phyloP scores from a whole-genome alignment of 2,329 filamentous ascomycete genomes.

The Bimuria novae-zelandiae region DNA sequence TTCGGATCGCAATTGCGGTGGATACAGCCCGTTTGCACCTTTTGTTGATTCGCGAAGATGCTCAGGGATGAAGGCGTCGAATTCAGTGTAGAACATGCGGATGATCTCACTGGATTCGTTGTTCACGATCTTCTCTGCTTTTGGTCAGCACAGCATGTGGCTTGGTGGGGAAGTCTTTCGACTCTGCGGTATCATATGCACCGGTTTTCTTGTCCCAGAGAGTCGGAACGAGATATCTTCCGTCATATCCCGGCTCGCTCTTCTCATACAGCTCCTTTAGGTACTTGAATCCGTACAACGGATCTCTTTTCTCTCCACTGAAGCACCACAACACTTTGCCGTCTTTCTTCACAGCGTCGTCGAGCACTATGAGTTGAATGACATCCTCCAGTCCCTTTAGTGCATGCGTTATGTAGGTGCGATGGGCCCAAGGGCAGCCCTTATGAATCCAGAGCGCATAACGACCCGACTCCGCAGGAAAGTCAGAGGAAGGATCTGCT shows the following conservation, averaged over 20 bases:
- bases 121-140: slow-evolving; percentile 33
- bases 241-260: slow-evolving; percentile 56
- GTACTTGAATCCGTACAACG: slow-evolving; percentile 33
- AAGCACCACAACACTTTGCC: slow-evolving; percentile 31
- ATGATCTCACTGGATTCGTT: slow-evolving; percentile 44
- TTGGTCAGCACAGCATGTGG: not conserved
- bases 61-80: slow-evolving; percentile 30
- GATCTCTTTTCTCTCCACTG: slow-evolving; percentile 22
- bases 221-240: slow-evolving; percentile 76
- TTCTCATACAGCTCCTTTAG: slow-evolving; percentile 71
- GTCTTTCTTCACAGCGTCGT: slow-evolving; percentile 39
- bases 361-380: slow-evolving; percentile 52
- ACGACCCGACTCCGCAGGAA: slow-evolving; percentile 56
- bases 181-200: not conserved
- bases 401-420: slow-evolving; percentile 51
- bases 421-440: slow-evolving; percentile 66
- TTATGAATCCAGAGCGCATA: slow-evolving; percentile 65
- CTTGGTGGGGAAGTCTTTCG: not conserved
- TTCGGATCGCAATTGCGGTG: slow-evolving; percentile 61
- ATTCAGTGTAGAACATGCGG: slow-evolving; percentile 38
- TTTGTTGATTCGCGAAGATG: slow-evolving; percentile 60
- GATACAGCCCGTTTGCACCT: slow-evolving; percentile 67
- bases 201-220: slow-evolving; percentile 68
- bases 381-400: slow-evolving; percentile 57
- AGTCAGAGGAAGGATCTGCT: slow-evolving; percentile 54